Conservation (phyloP, 2,329 filamentous ascomycete species). For the Fusarium coffeatum region DNA sequence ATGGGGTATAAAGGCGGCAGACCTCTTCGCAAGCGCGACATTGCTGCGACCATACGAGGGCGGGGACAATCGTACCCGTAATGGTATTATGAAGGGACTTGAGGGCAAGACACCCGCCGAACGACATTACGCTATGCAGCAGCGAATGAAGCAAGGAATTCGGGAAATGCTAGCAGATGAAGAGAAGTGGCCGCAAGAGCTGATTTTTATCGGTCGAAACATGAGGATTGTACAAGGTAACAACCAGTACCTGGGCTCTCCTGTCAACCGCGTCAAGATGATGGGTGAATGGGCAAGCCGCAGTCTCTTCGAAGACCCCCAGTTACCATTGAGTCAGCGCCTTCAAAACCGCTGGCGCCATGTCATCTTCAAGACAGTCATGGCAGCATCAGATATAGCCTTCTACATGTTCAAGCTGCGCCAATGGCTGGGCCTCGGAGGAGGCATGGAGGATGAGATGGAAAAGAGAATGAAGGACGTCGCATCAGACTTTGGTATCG, state of each 20-base stretch:
- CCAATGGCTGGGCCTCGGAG: conserved; percentile 80
- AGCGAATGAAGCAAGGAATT: conserved; percentile 77
- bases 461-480: conserved; percentile 88
- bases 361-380: conserved; percentile 81
- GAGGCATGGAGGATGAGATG: conserved; percentile 94
- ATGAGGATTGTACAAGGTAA: conserved; percentile 94
- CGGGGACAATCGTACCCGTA: conserved; percentile 75
- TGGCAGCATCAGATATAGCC: conserved; percentile 80
- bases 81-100: conserved; percentile 73
- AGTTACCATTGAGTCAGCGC: conserved; percentile 71
- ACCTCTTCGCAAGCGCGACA: conserved; percentile 91
- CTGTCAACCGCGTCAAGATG: conserved; percentile 93
- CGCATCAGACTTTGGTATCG: conserved; percentile 91
- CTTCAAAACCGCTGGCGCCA: conserved; percentile 79
- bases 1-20: conserved; percentile 91
- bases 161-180: conserved; percentile 82
- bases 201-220: conserved; percentile 92
- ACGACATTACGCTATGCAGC: conserved; percentile 90
- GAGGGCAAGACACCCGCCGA: conserved; percentile 71
- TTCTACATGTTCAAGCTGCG: conserved; percentile 85
- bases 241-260: conserved; percentile 89
- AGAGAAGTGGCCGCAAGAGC: conserved; percentile 87
- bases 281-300: conserved; percentile 90
- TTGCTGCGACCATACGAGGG: conserved; percentile 92
- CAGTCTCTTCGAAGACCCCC: conserved; percentile 80